A percentile compares a stretch with the other conserved stretches of the same genome.
phyloP scores from a whole-genome alignment of 129 eudicot species.

The Apium graveolens region DNA sequence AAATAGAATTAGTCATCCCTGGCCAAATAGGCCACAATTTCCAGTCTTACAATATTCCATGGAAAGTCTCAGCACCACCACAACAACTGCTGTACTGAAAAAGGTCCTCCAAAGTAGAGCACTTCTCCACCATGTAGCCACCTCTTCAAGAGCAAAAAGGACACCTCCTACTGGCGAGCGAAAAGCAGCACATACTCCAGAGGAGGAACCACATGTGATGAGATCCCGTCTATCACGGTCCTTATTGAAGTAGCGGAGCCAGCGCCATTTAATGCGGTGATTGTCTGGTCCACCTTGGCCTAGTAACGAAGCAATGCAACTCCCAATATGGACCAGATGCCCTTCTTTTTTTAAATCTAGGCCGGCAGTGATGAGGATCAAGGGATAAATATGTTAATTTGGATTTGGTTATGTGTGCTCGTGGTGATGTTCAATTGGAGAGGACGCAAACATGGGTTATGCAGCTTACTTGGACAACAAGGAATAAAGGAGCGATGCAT shows the following conservation, averaged over 20 bases:
- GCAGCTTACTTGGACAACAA: no score
- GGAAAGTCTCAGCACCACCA: slow-evolving; percentile 76
- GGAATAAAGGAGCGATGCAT: no score
- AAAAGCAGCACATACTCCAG: slow-evolving; percentile 94
- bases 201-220: slow-evolving; percentile 76
- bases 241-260: slow-evolving; percentile 85
- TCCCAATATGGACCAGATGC: slow-evolving; percentile 85
- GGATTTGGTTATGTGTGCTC: no score
- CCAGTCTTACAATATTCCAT: slow-evolving; percentile 70
- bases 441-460: no score
- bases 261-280: slow-evolving; percentile 55
- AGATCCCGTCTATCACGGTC: slow-evolving; percentile 84
- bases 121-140: slow-evolving; percentile 98
- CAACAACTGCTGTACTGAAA: slow-evolving; percentile 91
- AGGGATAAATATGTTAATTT: no score
- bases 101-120: slow-evolving; percentile 94
- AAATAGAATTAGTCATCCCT: slow-evolving; percentile 77
- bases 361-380: no score
- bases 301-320: slow-evolving; percentile 82
- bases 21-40: slow-evolving; percentile 79
- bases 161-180: slow-evolving; percentile 93
- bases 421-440: no score
- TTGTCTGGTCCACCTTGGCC: slow-evolving; percentile 86
- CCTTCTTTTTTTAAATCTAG: slow-evolving; percentile 92
- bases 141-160: slow-evolving; percentile 86